Conservation (phyloP, 768 basidiomycete genomes). For the Rhodotorula toruloides region DNA sequence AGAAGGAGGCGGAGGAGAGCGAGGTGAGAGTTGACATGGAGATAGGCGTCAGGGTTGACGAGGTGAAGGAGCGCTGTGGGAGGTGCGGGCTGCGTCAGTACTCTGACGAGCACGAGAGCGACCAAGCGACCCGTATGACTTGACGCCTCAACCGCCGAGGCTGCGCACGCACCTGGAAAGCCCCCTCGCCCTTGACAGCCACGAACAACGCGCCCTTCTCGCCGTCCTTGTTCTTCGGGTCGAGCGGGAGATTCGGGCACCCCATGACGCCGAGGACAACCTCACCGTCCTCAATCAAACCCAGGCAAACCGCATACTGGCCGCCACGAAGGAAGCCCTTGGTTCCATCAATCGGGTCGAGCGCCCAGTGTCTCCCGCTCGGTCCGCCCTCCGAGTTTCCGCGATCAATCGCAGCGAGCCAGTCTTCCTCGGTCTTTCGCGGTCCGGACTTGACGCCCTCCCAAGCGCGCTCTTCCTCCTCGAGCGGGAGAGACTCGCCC, state of each 20-base stretch:
- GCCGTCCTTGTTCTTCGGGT: conserved; percentile 55
- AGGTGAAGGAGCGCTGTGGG: conserved; percentile 39
- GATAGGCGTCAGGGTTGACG: conserved; percentile 55
- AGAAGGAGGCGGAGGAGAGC: conserved; percentile 58
- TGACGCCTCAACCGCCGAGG: too few species aligned
- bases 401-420: conserved; percentile 75
- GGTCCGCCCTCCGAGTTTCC: conserved; percentile 69
- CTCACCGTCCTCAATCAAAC: conserved; percentile 69
- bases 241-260: conserved; percentile 79
- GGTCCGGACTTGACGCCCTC: conserved; percentile 50
- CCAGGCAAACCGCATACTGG: conserved; percentile 87
- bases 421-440: conserved; percentile 47
- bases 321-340: conserved; percentile 88
- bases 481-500: conserved; percentile 51
- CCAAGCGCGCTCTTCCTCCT: conserved; percentile 63
- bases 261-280: conserved; percentile 82
- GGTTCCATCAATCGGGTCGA: conserved; percentile 87
- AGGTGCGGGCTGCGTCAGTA: neutral
- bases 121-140: too few species aligned
- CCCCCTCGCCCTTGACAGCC: conserved; percentile 79
- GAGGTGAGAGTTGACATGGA: conserved; percentile 49
- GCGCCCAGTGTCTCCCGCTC: conserved; percentile 78
- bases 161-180: conserved; percentile 56
- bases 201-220: conserved; percentile 75
- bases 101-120: neutral